These are phyloP conservation scores for Podila minutissima DNA, from an alignment of 192 early-diverging fungal species.

Conservation along the genomic window DNA sequence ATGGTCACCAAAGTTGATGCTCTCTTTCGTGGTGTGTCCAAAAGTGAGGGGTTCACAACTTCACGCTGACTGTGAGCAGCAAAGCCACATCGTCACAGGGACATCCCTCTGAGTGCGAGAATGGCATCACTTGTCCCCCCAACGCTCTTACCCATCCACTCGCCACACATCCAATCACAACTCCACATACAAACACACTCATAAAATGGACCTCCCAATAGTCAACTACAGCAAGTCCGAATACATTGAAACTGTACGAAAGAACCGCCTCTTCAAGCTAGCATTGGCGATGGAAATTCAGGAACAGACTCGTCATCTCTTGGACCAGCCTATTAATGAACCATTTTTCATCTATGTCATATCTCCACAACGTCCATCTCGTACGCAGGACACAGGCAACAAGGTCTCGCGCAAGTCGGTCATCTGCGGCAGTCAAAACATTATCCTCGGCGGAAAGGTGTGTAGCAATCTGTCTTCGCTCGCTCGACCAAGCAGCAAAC, in stretches of 20 bases:
- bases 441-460: slow-evolving; percentile 95
- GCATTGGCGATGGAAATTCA: too few relatives aligned
- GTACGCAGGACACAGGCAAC: slow-evolving; percentile 89
- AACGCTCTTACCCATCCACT: not conserved
- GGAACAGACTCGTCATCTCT: too few relatives aligned
- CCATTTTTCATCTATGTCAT: not conserved
- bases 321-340: not conserved
- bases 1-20: too few relatives aligned
- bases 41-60: not conserved
- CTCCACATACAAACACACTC: not conserved
- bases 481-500: too few relatives aligned
- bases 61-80: not conserved
- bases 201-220: slow-evolving; percentile 74
- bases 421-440: slow-evolving; percentile 96
- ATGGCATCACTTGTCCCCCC: not conserved
- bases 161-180: not conserved
- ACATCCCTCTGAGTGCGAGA: not conserved
- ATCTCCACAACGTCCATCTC: not conserved
- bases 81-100: not conserved
- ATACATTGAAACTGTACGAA: slow-evolving; percentile 92
- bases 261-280: not conserved
- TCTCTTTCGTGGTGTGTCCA: not conserved
- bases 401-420: slow-evolving; percentile 93
- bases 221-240: slow-evolving; percentile 83
- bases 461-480: not conserved